Evolutionary conservation across 2,329 filamentous ascomycete species (phyloP).

Genomic region (Xylaria sp.): DNA sequence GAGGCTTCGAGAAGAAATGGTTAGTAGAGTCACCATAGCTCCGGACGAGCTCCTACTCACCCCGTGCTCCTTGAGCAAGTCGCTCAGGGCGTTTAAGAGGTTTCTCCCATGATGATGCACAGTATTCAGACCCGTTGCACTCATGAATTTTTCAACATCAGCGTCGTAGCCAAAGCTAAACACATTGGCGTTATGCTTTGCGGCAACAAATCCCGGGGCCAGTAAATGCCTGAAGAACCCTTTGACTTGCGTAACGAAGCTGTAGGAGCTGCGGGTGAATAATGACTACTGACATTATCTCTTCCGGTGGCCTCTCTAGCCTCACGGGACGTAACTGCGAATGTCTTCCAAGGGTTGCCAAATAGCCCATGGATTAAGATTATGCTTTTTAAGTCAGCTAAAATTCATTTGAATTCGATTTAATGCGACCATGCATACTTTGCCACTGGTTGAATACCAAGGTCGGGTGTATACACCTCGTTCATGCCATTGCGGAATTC

Average conservation of each 20-base stretch:
- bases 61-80: neutral
- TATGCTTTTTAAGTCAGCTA: conserved; percentile 4
- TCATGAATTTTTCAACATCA: neutral
- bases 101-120: conserved; percentile 1
- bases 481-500: conserved; percentile 9
- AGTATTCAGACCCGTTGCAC: neutral
- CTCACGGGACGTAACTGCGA: neutral
- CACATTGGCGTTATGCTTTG: neutral
- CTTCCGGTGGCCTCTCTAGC: neutral
- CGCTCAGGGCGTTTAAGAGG: neutral
- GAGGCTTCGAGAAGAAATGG: neutral
- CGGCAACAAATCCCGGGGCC: conserved; percentile 1
- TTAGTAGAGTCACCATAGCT: neutral
- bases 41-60: neutral
- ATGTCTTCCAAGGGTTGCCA: conserved; percentile 11
- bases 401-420: neutral
- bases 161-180: conserved; percentile 2
- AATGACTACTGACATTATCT: neutral
- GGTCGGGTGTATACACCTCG: neutral
- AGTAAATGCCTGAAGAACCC: neutral
- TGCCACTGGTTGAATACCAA: neutral
- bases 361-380: conserved; percentile 12
- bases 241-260: neutral
- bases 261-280: neutral
- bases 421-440: neutral